Evolutionary conservation across 192 early-diverging fungal genomes (phyloP).

Genomic region (Coemansia pectinata): DNA sequence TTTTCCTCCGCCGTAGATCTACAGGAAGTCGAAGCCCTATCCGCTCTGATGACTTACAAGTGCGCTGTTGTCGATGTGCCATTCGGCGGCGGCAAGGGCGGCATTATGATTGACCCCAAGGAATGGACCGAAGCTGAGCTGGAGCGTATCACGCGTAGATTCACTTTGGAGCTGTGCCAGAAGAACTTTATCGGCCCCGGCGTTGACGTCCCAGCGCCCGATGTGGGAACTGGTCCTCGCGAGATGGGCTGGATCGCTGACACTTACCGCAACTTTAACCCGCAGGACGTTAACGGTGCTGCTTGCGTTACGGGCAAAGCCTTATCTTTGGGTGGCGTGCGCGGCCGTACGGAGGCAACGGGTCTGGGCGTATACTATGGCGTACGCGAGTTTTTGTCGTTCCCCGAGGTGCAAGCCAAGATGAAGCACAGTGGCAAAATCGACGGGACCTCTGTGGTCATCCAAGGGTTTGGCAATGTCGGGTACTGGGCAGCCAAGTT

Average conservation of each 20-base stretch:
- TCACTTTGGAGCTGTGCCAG: constrained; percentile 80
- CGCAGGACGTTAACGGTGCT: constrained; percentile 75
- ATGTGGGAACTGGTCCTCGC: constrained; percentile 76
- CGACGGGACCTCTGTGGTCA: constrained; percentile 63
- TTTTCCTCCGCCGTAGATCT: constrained; percentile 77
- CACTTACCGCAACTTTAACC: constrained; percentile 82
- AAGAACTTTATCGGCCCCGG: constrained; percentile 85
- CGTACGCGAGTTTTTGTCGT: constrained; percentile 75
- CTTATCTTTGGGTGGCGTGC: constrained; percentile 74
- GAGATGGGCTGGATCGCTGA: constrained; percentile 90
- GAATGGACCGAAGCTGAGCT: constrained; percentile 71
- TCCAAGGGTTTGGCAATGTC: constrained; percentile 87
- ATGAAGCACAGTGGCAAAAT: constrained; percentile 63
- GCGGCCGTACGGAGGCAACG: constrained; percentile 80
- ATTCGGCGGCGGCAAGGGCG: constrained; percentile 80
- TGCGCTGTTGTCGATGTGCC: constrained; percentile 86
- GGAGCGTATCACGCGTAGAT: constrained; percentile 80
- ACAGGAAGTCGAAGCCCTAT: constrained; percentile 80
- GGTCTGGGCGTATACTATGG: constrained; percentile 82
- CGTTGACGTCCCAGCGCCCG: constrained; percentile 81
- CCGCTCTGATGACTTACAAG: constrained; percentile 84
- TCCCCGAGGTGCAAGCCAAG: constrained; percentile 75
- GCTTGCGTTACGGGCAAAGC: constrained; percentile 85
- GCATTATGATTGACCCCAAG: constrained; percentile 78
- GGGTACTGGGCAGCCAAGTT: constrained; percentile 83